Base-by-base conservation (phyloP, 2,329 filamentous ascomycete species). In the Chlorencoelia australis region DNA sequence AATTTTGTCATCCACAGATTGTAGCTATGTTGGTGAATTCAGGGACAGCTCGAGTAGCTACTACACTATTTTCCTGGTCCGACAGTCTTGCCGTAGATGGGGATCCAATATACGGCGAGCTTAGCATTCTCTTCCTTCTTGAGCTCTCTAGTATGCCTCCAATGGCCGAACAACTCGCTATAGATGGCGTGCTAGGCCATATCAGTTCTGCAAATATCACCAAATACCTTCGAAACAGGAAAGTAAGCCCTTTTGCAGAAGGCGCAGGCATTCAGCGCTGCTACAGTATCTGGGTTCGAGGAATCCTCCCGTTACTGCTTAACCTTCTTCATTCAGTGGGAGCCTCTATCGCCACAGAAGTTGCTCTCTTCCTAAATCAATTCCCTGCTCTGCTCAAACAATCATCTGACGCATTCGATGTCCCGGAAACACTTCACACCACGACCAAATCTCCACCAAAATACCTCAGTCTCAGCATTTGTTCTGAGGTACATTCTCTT, bases 41-140 rank as follows among this genome's bases (percentile, higher is more conserved):
- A 54, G 78, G 82, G 45, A 79, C 80, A 1, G 71, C 85, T 30
- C 82, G 89, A 51, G 82, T 87, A 42, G 88, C 87, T 1, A 79
- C 81, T 5, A 86, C 83, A 21, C 70, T 98, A 4, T 96, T 89
- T 60, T 94, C 87, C 0, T 98, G 91, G 91, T 76, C 89, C 4
- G 87, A 96, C 58, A 77, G 80, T 47, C 69, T 96, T 16, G 73
- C 81, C 1, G 71, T 81, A 22, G 73, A 81, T 39, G 76, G 79
- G 18, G 89, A 96, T 54, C 89, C 91, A 0, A 68, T 96, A 19
- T 96, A 95, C 58, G 91, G 88, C 45, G 88, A 95, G 55, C 73
- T 95, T n/a, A 84, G 83, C 51, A 71, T 94, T 26, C 70, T 88
- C 17, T 93, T 96, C 59, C 69, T 98, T 10, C 75, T 94, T 15